Conservation (phyloP, 331 rosid species). For the Malus hybrid region DNA sequence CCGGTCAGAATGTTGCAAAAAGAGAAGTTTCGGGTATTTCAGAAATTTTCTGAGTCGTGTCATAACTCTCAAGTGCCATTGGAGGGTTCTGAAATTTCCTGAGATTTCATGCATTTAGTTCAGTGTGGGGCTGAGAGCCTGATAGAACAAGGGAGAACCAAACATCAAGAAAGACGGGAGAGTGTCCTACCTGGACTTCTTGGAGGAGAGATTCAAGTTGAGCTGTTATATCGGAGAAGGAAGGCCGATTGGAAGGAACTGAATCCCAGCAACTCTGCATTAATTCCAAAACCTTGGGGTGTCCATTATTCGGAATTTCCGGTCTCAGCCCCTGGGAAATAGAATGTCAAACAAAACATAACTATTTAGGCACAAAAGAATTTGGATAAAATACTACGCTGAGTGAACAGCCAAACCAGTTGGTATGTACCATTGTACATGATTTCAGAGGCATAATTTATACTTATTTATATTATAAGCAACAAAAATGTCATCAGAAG, state of each 20-base stretch:
- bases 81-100: slow-evolving; percentile 37
- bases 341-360: not conserved
- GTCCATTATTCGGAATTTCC: slow-evolving; percentile 69
- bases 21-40: not conserved
- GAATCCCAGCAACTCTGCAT: slow-evolving; percentile 97
- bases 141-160: not conserved
- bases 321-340: slow-evolving; percentile 83
- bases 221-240: slow-evolving; percentile 57
- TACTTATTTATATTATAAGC: not conserved
- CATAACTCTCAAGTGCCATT: slow-evolving; percentile 27
- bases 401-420: not conserved
- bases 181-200: slow-evolving; percentile 48
- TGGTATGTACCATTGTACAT: not conserved
- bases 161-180: not conserved
- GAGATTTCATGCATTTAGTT: slow-evolving; percentile 14
- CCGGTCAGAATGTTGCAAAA: slow-evolving; percentile 21
- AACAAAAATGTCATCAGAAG: not conserved
- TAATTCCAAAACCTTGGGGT: slow-evolving; percentile 65
- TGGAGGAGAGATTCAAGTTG: slow-evolving; percentile 67
- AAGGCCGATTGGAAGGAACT: slow-evolving; percentile 65
- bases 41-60: not conserved
- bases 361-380: slow-evolving; percentile 4
- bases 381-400: not conserved
- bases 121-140: not conserved
- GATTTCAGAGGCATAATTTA: not conserved